These are phyloP conservation scores for Nakazawaea laoshanensis DNA, from an alignment of 805 yeast species.

Conservation along the genomic window DNA sequence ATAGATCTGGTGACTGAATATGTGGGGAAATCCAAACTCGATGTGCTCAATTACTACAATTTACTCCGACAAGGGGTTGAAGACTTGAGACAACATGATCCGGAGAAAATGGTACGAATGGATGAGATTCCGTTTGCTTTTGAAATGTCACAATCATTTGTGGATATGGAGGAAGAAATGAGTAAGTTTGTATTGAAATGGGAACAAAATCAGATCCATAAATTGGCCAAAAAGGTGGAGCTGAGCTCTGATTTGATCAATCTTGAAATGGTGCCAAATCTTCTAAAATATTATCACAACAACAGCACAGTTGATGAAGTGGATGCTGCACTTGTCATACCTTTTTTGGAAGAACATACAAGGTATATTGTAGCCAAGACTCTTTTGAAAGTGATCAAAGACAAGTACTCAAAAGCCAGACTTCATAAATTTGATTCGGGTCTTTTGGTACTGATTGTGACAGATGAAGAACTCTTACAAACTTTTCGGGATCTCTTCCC, in stretches of 20 bases:
- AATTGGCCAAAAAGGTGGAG: no score
- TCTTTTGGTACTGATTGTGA: no score
- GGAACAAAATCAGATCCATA: not conserved
- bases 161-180: constrained; percentile 32
- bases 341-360: not conserved
- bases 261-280: not conserved
- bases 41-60: constrained; percentile 37
- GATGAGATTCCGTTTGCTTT: constrained; percentile 41
- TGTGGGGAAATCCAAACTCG: constrained; percentile 32
- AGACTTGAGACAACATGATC: constrained; percentile 14
- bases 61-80: constrained; percentile 18
- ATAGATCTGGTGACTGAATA: constrained; percentile 28
- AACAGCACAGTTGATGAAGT: no score
- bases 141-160: constrained; percentile 38
- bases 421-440: no score
- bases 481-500: no score
- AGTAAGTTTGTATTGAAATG: not conserved
- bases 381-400: no score
- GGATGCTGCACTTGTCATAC: not conserved
- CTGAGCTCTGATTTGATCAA: no score
- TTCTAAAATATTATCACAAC: not conserved
- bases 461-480: no score
- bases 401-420: no score
- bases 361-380: not conserved
- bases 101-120: constrained; percentile 23